Percentiles rank a stretch among this genome's conserved stretches.
Evolutionary conservation across 257 asterid species (phyloP).

Genomic region (Avicennia marina): DNA sequence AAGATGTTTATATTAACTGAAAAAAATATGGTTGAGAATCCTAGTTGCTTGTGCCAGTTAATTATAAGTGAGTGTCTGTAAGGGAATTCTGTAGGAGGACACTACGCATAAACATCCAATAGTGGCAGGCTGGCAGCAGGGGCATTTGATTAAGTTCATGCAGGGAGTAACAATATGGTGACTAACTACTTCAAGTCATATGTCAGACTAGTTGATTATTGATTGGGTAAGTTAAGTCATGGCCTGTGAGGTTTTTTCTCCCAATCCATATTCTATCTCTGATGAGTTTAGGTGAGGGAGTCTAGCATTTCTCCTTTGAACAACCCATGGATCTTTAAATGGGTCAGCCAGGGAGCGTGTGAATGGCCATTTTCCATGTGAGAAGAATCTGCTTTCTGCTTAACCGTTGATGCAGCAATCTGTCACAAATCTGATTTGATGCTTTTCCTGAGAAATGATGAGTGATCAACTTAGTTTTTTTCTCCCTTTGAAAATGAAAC

Average conservation of each 20-base stretch:
- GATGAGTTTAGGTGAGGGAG: background rate
- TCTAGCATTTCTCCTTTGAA: constrained; percentile 1
- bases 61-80: background rate
- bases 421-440: background rate
- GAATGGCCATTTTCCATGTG: background rate
- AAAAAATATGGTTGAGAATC: background rate
- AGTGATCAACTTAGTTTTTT: background rate
- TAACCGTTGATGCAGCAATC: background rate
- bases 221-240: too few species aligned
- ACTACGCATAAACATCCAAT: background rate
- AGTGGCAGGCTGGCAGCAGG: background rate
- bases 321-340: background rate
- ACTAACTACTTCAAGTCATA: background rate
- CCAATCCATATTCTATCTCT: too few species aligned
- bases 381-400: background rate
- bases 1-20: too few species aligned
- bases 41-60: background rate
- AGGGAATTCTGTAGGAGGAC: too few species aligned
- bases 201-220: too few species aligned
- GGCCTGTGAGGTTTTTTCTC: too few species aligned
- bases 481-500: background rate
- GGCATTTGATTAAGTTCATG: too few species aligned
- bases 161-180: constrained; percentile 3
- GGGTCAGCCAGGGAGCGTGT: constrained; percentile 1
- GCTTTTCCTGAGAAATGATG: background rate